Evolutionary conservation across 2,329 filamentous ascomycete species (phyloP).

Genomic region (Ilyonectria robusta): DNA sequence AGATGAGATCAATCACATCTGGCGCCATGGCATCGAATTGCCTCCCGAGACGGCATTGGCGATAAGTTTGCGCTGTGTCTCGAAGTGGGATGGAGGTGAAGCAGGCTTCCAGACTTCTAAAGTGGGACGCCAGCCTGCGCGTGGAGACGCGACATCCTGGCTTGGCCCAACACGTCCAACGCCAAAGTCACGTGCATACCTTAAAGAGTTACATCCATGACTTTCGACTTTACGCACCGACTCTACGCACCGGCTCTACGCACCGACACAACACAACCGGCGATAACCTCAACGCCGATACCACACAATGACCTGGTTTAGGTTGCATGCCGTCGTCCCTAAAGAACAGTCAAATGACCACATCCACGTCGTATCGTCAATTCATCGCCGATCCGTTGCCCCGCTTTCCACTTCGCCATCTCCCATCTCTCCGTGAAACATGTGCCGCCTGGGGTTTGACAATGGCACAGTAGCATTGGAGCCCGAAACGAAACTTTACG

Average conservation of each 20-base stretch:
- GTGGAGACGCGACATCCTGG: constrained; percentile 37
- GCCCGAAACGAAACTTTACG: constrained; percentile 7
- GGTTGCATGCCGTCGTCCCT: no score
- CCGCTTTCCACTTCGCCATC: background rate
- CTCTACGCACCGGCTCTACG: background rate
- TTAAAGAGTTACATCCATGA: background rate
- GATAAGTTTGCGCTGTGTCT: background rate
- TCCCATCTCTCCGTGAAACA: constrained; percentile 1
- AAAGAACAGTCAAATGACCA: background rate
- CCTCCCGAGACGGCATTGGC: constrained; percentile 1
- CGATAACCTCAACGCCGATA: constrained; percentile 2
- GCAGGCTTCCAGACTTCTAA: constrained; percentile 3
- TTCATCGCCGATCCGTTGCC: background rate
- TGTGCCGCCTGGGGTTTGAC: background rate
- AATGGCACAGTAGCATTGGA: constrained; percentile 9
- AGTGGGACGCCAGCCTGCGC: constrained; percentile 28
- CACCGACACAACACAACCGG: no score
- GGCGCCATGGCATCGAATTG: constrained; percentile 46
- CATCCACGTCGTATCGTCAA: background rate
- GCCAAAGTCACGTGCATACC: constrained; percentile 44
- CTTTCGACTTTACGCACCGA: background rate
- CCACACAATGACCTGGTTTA: background rate
- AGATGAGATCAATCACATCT: constrained; percentile 55
- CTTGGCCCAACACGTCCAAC: constrained; percentile 38
- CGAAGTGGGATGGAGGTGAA: background rate